Evolutionary conservation across 331 rosid species (phyloP).

Genomic region (Quercus tomentella): DNA sequence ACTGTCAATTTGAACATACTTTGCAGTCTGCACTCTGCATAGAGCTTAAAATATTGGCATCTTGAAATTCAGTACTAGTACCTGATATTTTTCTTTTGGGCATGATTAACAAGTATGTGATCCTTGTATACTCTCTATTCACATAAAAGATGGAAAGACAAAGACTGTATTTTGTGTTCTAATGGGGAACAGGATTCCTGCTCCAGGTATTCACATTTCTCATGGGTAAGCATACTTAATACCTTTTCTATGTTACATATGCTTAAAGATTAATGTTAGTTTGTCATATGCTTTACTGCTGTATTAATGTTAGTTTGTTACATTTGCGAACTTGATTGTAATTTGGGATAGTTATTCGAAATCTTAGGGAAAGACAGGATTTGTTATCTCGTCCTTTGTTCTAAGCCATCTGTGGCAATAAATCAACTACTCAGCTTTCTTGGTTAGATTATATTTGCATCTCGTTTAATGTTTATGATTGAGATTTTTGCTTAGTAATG

Average conservation of each 20-base stretch:
- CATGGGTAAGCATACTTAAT: slow-evolving; percentile 58
- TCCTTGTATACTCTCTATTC: slow-evolving; percentile 73
- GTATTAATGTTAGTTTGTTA: too few species aligned
- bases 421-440: background rate
- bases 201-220: slow-evolving; percentile 95
- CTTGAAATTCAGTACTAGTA: background rate
- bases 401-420: too few species aligned
- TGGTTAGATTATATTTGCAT: background rate
- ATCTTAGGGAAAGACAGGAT: too few species aligned
- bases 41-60: background rate
- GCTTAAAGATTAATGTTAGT: background rate
- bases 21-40: background rate
- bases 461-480: background rate
- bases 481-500: background rate
- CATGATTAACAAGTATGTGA: slow-evolving; percentile 69
- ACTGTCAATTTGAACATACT: background rate
- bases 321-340: background rate
- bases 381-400: too few species aligned
- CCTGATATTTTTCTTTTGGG: slow-evolving; percentile 37
- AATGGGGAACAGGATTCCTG: slow-evolving; percentile 73
- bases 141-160: slow-evolving; percentile 85
- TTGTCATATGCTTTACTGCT: background rate
- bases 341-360: too few species aligned
- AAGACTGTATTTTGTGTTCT: slow-evolving; percentile 81
- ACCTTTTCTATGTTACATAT: background rate